phyloP scores from a whole-genome alignment of 176 grass and related monocot genomes.

The Oryza glumipatula region DNA sequence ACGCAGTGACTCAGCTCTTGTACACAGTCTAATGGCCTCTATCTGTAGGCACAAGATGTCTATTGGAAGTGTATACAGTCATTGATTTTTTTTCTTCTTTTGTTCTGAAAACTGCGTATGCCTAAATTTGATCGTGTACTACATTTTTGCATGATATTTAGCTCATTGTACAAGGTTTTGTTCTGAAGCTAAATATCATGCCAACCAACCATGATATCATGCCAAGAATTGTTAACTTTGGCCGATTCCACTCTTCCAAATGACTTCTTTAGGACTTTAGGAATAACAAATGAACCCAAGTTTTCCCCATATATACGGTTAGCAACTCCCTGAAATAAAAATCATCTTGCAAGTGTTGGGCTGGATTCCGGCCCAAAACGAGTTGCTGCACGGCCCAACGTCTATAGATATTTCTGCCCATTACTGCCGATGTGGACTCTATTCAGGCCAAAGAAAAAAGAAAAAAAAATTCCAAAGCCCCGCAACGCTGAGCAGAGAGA shows the following conservation, averaged over 20 bases:
- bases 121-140: background rate
- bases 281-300: no score
- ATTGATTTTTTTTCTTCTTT: background rate
- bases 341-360: background rate
- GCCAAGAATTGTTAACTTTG: background rate
- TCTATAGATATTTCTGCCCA: slow-evolving; percentile 2
- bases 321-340: no score
- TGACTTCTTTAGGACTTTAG: no score
- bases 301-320: no score
- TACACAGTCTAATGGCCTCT: background rate
- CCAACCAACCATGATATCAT: background rate
- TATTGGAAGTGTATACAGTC: background rate
- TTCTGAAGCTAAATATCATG: background rate
- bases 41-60: background rate
- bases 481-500: background rate
- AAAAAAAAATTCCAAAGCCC: slow-evolving; percentile 1
- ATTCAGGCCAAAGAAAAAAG: background rate
- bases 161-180: background rate
- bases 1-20: background rate
- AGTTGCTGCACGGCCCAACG: background rate
- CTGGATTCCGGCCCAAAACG: background rate
- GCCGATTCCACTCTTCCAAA: background rate
- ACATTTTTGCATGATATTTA: background rate
- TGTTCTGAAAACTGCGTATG: background rate
- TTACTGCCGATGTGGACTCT: background rate